These are phyloP conservation scores for Elsinoe batatas DNA, from an alignment of 2,329 filamentous ascomycete genomes.

Conservation along the genomic window DNA sequence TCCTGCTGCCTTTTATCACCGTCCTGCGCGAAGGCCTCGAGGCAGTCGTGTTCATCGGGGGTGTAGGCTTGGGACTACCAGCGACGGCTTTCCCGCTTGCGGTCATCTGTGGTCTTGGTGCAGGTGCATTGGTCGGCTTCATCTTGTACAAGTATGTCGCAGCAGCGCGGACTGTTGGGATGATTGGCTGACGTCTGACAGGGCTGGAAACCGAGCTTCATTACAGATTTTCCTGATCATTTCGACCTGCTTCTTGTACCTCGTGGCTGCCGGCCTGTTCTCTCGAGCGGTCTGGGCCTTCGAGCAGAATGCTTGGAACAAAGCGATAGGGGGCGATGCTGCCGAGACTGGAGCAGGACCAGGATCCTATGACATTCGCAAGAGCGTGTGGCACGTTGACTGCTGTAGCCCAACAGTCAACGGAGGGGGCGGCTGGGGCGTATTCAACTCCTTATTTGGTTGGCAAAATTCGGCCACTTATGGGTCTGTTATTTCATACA, in stretches of 20 bases:
- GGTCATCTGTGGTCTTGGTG: conserved; percentile 59
- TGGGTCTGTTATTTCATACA: conserved; percentile 78
- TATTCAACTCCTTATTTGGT: conserved; percentile 77
- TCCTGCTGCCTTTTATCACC: conserved; percentile 75
- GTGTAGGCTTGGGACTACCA: conserved; percentile 66
- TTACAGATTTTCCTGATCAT: conserved; percentile 70
- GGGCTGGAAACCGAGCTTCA: conserved; percentile 54
- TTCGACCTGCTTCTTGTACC: conserved; percentile 74
- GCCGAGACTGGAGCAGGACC: conserved; percentile 55
- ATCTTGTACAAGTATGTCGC: conserved; percentile 62
- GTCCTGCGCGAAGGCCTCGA: conserved; percentile 81
- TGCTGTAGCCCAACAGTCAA: conserved; percentile 68
- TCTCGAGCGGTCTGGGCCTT: conserved; percentile 68
- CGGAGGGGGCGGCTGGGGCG: conserved; percentile 70
- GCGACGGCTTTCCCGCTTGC: conserved; percentile 69
- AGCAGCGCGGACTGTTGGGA: neutral
- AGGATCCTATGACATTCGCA: conserved; percentile 68
- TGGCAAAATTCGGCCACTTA: conserved; percentile 87
- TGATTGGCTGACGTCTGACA: conserved; percentile 18
- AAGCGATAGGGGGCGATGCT: conserved; percentile 52
- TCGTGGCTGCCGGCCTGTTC: conserved; percentile 74
- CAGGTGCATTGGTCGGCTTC: conserved; percentile 59
- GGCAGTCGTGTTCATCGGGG: conserved; percentile 76
- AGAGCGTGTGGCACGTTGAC: conserved; percentile 76
- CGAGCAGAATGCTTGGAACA: conserved; percentile 59